These are phyloP conservation scores for Paspalum notatum DNA, from an alignment of 176 grass and related monocot species.

Conservation along the genomic window DNA sequence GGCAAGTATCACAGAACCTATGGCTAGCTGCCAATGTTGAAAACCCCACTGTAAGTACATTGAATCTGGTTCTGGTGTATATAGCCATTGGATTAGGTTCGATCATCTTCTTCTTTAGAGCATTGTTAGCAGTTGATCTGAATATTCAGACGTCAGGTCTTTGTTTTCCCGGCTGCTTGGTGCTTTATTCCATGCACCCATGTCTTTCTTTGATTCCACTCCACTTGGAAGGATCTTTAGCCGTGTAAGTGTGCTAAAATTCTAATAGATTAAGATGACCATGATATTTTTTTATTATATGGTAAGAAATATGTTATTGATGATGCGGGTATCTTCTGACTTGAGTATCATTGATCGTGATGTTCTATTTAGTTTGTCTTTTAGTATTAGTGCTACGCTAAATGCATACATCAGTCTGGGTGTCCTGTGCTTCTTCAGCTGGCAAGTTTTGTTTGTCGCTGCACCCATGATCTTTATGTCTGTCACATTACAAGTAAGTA, in stretches of 20 bases:
- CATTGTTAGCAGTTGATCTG: conserved; percentile 47
- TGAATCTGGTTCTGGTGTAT: conserved; percentile 80
- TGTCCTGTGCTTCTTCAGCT: conserved; percentile 72
- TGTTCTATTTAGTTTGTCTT: conserved; percentile 70
- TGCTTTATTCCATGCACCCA: conserved; percentile 76
- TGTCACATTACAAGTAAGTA: conserved; percentile 65
- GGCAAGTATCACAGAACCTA: conserved; percentile 85
- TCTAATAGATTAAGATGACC: background rate
- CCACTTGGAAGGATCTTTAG: conserved; percentile 91
- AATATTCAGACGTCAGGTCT: conserved; percentile 77
- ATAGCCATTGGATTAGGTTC: conserved; percentile 62
- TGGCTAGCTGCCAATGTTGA: conserved; percentile 92
- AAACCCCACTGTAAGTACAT: conserved; percentile 60
- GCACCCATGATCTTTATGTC: conserved; percentile 63
- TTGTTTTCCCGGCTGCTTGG: conserved; percentile 76
- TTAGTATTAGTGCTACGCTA: conserved; percentile 56
- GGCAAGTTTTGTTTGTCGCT: conserved; percentile 80
- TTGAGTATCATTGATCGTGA: conserved; percentile 88
- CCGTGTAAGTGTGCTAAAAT: conserved; percentile 56
- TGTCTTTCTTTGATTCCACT: conserved; percentile 90
- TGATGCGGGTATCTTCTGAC: conserved; percentile 73
- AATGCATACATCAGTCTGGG: conserved; percentile 78
- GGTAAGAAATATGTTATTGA: background rate
- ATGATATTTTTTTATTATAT: too few species aligned
- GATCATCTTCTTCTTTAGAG: conserved; percentile 63